A percentile compares a stretch with the other conserved stretches of the same genome.
These are phyloP conservation scores for Diplodia scrobiculata DNA, from an alignment of 2,329 filamentous ascomycete species.

Conservation along the genomic window DNA sequence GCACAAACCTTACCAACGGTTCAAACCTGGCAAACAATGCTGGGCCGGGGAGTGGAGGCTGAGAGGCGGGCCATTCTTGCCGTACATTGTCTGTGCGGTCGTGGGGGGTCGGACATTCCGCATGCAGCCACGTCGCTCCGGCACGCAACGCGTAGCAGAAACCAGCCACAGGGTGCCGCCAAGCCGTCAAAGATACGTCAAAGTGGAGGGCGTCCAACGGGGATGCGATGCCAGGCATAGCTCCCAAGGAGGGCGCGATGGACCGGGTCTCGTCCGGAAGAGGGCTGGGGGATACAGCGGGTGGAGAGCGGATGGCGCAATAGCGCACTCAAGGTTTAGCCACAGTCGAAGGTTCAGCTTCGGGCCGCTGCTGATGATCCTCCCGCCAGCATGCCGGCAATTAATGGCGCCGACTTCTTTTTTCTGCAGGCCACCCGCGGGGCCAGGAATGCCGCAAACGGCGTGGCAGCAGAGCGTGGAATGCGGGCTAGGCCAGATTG, in stretches of 20 bases:
- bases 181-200: conserved; percentile 19
- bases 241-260: conserved; percentile 16
- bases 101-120: conserved; percentile 27
- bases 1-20: conserved; percentile 34
- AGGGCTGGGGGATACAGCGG: conserved; percentile 9
- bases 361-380: conserved; percentile 18
- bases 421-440: conserved; percentile 21
- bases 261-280: conserved; percentile 16
- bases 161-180: conserved; percentile 24
- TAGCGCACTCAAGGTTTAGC: conserved; percentile 21
- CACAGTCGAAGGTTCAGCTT: conserved; percentile 19
- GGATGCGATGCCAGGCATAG: not conserved
- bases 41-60: conserved; percentile 23
- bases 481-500: conserved; percentile 21
- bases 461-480: conserved; percentile 28
- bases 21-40: conserved; percentile 33
- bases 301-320: conserved; percentile 8
- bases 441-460: conserved; percentile 29
- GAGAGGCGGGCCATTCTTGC: conserved; percentile 25
- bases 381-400: conserved; percentile 26
- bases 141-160: conserved; percentile 20
- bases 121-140: conserved; percentile 20
- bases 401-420: conserved; percentile 18
- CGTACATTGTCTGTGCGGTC: conserved; percentile 22
- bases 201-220: not conserved